phyloP scores from a whole-genome alignment of 169 alveolate genomes.

The Theileria orientalis region DNA sequence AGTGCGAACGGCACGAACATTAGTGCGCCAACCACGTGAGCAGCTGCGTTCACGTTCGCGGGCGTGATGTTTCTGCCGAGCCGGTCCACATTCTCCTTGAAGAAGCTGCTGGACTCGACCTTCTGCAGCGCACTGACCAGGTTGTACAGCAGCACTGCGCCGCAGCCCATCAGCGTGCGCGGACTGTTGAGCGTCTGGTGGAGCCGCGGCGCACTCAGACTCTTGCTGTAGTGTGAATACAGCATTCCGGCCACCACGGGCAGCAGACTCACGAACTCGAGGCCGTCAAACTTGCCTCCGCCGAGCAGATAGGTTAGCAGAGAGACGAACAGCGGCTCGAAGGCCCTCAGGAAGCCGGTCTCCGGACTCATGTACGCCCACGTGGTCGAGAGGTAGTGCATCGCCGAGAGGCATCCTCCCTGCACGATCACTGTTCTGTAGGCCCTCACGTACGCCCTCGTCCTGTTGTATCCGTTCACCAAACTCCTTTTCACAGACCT shows the following conservation, averaged over 20 bases:
- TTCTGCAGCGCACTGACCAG: conserved; percentile 65
- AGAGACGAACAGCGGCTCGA: conserved; percentile 73
- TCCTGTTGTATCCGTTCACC: conserved; percentile 19
- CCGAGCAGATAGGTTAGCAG: conserved; percentile 51
- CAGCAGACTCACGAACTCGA: conserved; percentile 67
- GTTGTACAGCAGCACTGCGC: conserved; percentile 62
- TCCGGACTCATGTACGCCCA: conserved; percentile 74
- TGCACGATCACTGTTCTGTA: conserved; percentile 51
- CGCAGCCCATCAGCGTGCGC: conserved; percentile 49
- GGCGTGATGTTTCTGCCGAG: conserved; percentile 71
- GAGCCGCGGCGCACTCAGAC: not conserved
- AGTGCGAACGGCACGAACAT: conserved; percentile 69
- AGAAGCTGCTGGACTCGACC: conserved; percentile 71
- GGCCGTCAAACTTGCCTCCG: conserved; percentile 57
- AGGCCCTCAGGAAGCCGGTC: conserved; percentile 69
- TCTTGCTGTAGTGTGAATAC: conserved; percentile 51
- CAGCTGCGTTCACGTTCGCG: conserved; percentile 60
- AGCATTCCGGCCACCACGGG: conserved; percentile 78
- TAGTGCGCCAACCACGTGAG: conserved; percentile 62
- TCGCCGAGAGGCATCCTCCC: conserved; percentile 60
- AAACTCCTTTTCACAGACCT: conserved; percentile 15
- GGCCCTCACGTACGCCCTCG: conserved; percentile 23
- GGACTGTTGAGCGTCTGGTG: conserved; percentile 59
- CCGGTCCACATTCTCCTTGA: conserved; percentile 62
- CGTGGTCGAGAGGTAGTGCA: conserved; percentile 66